Percentiles rank a stretch among this genome's conserved stretches.
Evolutionary conservation across 306 rosid species (phyloP).

Genomic region (Rosa rugosa): DNA sequence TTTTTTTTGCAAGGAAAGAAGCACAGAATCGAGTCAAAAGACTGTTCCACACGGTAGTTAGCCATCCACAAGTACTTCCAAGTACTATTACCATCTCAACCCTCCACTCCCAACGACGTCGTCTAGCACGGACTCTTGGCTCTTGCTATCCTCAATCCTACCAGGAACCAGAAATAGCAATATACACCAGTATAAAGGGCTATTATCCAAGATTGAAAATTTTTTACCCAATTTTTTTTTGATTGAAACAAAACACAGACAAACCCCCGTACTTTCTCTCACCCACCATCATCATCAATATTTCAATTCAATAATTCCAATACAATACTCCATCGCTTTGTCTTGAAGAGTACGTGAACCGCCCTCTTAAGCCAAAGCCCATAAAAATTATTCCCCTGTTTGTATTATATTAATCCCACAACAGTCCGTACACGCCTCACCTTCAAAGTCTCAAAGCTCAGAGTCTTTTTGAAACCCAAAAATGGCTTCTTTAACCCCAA

Average conservation of each 20-base stretch:
- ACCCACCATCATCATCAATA: background rate
- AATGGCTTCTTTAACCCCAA: slow-evolving; percentile 69
- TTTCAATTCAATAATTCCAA: background rate
- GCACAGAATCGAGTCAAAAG: background rate
- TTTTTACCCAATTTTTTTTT: background rate
- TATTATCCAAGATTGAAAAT: background rate
- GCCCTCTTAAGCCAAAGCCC: slow-evolving; percentile 19
- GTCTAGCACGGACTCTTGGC: background rate
- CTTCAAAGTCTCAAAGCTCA: background rate
- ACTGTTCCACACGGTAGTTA: background rate
- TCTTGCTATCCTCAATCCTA: background rate
- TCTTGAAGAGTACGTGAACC: slow-evolving; percentile 41
- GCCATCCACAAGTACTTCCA: background rate
- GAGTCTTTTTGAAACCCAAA: too few species aligned
- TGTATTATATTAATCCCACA: background rate
- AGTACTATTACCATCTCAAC: background rate
- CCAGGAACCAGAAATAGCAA: background rate
- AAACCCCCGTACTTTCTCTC: background rate
- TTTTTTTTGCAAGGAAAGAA: background rate
- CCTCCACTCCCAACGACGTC: background rate
- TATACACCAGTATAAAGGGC: background rate
- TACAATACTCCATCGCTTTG: slow-evolving; percentile 23
- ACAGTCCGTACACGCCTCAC: slow-evolving; percentile 45
- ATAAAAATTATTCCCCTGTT: too few species aligned
- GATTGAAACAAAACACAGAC: background rate